Conservation (phyloP, 1,284 basidiomycete genomes). For the Ceratorhiza oryzae-sativae region DNA sequence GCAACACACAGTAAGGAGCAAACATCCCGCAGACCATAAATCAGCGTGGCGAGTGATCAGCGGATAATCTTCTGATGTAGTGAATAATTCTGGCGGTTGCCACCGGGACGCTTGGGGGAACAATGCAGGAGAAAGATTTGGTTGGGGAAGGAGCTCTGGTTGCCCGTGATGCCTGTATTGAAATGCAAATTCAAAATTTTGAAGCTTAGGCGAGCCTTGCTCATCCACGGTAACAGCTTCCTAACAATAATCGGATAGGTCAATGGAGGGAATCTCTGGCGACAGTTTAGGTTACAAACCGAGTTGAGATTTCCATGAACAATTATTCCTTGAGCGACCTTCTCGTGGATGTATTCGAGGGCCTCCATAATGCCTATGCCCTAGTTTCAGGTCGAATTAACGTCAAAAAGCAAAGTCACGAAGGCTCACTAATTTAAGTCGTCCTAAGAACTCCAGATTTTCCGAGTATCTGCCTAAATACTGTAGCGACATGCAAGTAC, state of each 20-base stretch:
- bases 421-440: neutral
- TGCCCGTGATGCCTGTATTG: neutral
- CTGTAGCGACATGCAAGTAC: too few species aligned
- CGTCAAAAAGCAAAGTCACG: too few species aligned
- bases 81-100: constrained; percentile 23
- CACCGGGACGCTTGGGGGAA: neutral
- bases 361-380: neutral
- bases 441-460: neutral
- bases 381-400: too few species aligned
- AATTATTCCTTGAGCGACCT: neutral
- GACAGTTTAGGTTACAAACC: neutral
- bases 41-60: constrained; percentile 5
- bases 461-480: neutral
- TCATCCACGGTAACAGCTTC: neutral
- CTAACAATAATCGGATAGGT: neutral
- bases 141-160: neutral
- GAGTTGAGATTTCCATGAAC: constrained; percentile 10
- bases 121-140: neutral
- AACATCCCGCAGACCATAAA: constrained; percentile 13
- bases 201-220: neutral
- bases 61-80: neutral
- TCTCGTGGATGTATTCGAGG: constrained; percentile 2
- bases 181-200: constrained; percentile 1
- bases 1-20: neutral
- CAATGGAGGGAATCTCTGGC: neutral